Evolutionary conservation across 2,329 filamentous ascomycete species (phyloP), one percentile per base, ranked within the genome.

Genomic region (Neonectria neomacrospora): DNA sequence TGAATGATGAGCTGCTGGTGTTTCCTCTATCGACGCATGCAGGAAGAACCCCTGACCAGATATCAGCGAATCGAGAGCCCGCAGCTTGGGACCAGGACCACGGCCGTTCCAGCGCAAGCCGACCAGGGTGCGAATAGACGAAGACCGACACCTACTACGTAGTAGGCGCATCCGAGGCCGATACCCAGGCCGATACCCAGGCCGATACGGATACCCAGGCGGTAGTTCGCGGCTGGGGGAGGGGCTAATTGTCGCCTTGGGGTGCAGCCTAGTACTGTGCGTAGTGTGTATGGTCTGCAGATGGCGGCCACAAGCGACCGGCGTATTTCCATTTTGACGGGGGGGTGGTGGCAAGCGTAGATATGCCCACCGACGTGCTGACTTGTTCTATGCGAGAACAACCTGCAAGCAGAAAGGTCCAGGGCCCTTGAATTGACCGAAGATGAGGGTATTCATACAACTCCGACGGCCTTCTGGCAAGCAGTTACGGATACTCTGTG

Each of bases 321-420:
- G 20, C 16, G 16, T 50, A 50, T 32, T 50, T 50, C 47, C 28
- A 50, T 50, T 50, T 26, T 28, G 22, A 26, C 44, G 18, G 45
- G 8, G 8, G 9, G 26, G n/a, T 18, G 26, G 10, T 37, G 34
- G 34, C 5, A n/a, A 37, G 14, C 12, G n/a, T 20, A 20, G n/a
- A 20, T n/a, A 41, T 41, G 3, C n/a, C 16, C 45, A n/a, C 18
- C 4, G 28, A 9, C 11, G 8, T 7, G 26, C 14, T 12, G 28
- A n/a, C 12, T n/a, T 10, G 18, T 18, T 34, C 30, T 28, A n/a
- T 12, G 20, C 22, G 47, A 34, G 18, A 28, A 20, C n/a, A 32
- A 50, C 9, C 12, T 14, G n/a, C 18, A n/a, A 20, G 26, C n/a
- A 30, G 28, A 12, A 9, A 20, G 26, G 18, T 12, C 18, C 28